Conservation (phyloP, 1,284 basidiomycete species). For the Polyporus tsugae region DNA sequence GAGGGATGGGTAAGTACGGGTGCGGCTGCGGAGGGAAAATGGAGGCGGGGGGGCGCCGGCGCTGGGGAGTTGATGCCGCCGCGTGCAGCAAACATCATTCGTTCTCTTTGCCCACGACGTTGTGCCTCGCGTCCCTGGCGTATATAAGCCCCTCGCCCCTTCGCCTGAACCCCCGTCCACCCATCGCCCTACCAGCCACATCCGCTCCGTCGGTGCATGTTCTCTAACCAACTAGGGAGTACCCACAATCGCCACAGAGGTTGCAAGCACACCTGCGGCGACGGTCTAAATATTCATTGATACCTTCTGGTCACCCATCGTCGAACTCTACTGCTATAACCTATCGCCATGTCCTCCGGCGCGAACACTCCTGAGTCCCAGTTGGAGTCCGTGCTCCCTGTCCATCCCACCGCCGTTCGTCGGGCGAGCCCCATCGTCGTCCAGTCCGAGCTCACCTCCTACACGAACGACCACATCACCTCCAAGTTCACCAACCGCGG, state of each 20-base stretch:
- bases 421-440: conserved; percentile 83
- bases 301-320: conserved; percentile 34
- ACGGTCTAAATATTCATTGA: conserved; percentile 65
- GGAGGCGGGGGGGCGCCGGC: neutral
- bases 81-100: neutral
- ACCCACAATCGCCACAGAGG: conserved; percentile 83
- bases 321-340: conserved; percentile 22
- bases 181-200: conserved; percentile 10
- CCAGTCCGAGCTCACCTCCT: conserved; percentile 84
- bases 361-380: conserved; percentile 73
- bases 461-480: conserved; percentile 85
- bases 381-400: conserved; percentile 67
- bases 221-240: conserved; percentile 86
- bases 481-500: conserved; percentile 88
- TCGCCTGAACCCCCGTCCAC: conserved; percentile 5
- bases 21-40: neutral
- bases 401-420: conserved; percentile 89
- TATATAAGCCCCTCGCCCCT: conserved; percentile 29
- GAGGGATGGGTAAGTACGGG: no score
- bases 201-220: conserved; percentile 65
- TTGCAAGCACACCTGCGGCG: conserved; percentile 73
- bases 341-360: conserved; percentile 60
- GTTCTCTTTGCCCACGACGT: conserved; percentile 14
- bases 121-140: conserved; percentile 5
- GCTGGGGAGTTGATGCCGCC: conserved; percentile 15